A percentile compares a stretch with the other conserved stretches of the same genome.
Conservation (phyloP, 2,329 filamentous ascomycete genomes). For the Xenoacremonium recifei region DNA sequence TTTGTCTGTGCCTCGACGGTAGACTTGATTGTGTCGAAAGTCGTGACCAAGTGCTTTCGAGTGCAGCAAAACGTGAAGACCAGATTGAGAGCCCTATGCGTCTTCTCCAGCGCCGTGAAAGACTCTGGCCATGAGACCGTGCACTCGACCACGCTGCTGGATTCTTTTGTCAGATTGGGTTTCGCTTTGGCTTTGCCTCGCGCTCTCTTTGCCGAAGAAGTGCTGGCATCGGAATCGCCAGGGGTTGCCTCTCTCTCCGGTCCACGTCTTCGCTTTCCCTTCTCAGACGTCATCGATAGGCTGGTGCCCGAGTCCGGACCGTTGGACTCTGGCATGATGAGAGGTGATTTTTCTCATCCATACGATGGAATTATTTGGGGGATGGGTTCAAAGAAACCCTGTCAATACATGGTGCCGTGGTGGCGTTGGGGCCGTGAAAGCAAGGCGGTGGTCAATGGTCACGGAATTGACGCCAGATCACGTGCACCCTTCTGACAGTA, state of each 20-base stretch:
- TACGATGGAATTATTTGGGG: no score
- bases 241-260: conserved; percentile 3
- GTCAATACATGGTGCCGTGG: no score
- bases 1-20: conserved; percentile 83
- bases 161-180: conserved; percentile 13
- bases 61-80: conserved; percentile 95
- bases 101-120: conserved; percentile 71
- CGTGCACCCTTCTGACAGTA: no score
- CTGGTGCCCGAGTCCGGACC: background rate
- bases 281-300: conserved; percentile 1
- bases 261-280: conserved; percentile 22
- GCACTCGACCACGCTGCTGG: conserved; percentile 25
- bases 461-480: conserved; percentile 38
- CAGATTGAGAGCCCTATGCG: conserved; percentile 82
- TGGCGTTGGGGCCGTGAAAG: no score
- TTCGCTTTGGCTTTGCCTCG: conserved; percentile 9
- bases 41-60: conserved; percentile 87
- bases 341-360: conserved; percentile 2
- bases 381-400: no score
- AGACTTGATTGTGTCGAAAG: conserved; percentile 81
- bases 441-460: conserved; percentile 11
- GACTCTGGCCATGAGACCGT: conserved; percentile 66
- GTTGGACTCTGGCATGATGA: conserved; percentile 6
- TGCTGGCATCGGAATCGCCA: conserved; percentile 8
- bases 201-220: conserved; percentile 7